Evolutionary conservation across 2,329 filamentous ascomycete genomes (phyloP), one percentile per base, ranked within the genome.

Genomic region (Podosphaera xanthii): DNA sequence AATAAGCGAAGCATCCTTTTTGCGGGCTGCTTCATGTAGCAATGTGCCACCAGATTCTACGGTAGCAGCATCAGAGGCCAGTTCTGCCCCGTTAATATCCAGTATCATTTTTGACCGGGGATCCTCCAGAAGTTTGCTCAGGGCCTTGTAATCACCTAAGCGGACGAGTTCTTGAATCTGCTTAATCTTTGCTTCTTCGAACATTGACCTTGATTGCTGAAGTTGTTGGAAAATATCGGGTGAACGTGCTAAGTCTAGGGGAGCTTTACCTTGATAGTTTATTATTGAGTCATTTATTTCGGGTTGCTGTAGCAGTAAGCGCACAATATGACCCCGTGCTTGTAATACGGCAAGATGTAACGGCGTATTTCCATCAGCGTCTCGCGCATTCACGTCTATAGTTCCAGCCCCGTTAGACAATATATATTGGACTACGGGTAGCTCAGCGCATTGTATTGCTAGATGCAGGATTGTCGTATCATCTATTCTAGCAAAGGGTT

Each of bases 141-240:
- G 74, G 2, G 76, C 77, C 48, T 86, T 83, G 71, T 96, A 92
- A 64, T 92, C 83, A 56, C 80, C 80, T 34, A 77, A 76, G 2
- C 75, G 75, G 42, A 96, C 83, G 58, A 95, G 75, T 12, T 83
- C 79, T 67, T 97, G 91, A 6, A 97, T 83, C 68, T 91, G 82
- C 67, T 82, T 83, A 12, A 94, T 81, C 69, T 91, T 94, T 63
- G 77, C 78, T 67, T 98, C 92, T 59, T 94, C 84, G 70, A 91
- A 97, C 57, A 96, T 75, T 3, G 90, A 94, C 52, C 90, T 81
- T 7, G 89, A 84, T 14, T 97, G 81, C 71, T 98, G 92, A 58
- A 98, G 77, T 67, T 91, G 84, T 72, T 97, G 90, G 73, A 94
- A 97, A 60, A 97, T 96, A 22, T 97, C 91, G 0, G 92, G 88